Percentiles rank a stretch among this genome's conserved stretches.
These are phyloP conservation scores for Harrya chromipes DNA, from an alignment of 768 basidiomycete species.

Conservation along the genomic window DNA sequence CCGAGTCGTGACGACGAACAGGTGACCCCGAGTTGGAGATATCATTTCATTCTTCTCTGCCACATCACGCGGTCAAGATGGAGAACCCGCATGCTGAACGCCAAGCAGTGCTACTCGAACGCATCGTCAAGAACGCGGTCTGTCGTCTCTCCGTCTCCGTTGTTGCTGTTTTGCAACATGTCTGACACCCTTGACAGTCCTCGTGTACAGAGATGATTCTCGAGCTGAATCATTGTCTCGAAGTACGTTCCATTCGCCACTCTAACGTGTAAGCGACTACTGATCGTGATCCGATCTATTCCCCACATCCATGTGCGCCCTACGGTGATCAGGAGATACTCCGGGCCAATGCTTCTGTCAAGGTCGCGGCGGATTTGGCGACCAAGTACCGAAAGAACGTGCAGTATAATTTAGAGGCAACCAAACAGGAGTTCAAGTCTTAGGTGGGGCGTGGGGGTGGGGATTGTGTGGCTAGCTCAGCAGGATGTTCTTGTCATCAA, in stretches of 20 bases:
- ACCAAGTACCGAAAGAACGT: conserved; percentile 92
- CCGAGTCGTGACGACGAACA: neutral
- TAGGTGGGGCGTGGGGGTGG: neutral
- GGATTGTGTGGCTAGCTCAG: neutral
- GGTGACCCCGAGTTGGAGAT: neutral
- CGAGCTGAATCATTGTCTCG: conserved; percentile 85
- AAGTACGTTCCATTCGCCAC: conserved; percentile 45
- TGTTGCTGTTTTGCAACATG: neutral
- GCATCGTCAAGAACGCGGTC: conserved; percentile 89
- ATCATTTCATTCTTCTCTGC: neutral
- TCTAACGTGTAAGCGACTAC: too few relatives aligned
- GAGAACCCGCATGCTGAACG: conserved; percentile 95
- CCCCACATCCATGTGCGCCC: neutral
- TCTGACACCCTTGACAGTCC: conserved; percentile 46
- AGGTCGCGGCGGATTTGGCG: conserved; percentile 78
- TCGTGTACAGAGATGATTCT: conserved; percentile 90
- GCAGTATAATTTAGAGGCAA: conserved; percentile 84
- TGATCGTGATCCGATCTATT: neutral
- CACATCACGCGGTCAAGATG: conserved; percentile 44
- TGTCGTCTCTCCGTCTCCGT: conserved; percentile 24
- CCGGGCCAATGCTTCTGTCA: conserved; percentile 71
- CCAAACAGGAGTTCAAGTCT: conserved; percentile 34
- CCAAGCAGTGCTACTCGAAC: conserved; percentile 85
- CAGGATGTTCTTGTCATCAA: too few relatives aligned
- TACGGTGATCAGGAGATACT: conserved; percentile 61